Evolutionary conservation across 352 stramenopile genomes (phyloP).

Genomic region (Globisporangium megalacanthum): DNA sequence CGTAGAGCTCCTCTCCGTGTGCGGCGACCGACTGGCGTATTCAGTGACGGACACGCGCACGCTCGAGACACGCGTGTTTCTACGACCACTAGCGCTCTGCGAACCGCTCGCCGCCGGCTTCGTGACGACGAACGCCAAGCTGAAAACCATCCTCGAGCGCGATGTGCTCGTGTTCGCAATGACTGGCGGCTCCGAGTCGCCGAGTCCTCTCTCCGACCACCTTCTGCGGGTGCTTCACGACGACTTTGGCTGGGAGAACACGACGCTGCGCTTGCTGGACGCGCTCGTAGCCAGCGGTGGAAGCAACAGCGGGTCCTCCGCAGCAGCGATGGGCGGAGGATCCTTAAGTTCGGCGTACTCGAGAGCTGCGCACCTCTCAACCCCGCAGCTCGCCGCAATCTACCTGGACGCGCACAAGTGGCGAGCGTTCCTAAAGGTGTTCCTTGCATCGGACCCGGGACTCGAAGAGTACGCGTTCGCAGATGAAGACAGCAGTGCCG

Average conservation of each 20-base stretch:
- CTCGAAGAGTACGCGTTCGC: conserved; percentile 68
- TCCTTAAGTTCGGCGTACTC: conserved; percentile 27
- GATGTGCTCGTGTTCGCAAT: conserved; percentile 52
- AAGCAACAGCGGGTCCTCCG: conserved; percentile 1
- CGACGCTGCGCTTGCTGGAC: conserved; percentile 39
- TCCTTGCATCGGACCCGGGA: conserved; percentile 39
- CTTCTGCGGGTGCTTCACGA: conserved; percentile 43
- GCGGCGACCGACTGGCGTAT: conserved; percentile 54
- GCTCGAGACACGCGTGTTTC: conserved; percentile 26
- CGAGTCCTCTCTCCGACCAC: conserved; percentile 39
- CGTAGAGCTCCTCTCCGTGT: conserved; percentile 35
- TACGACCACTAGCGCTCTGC: conserved; percentile 42
- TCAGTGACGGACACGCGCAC: conserved; percentile 29
- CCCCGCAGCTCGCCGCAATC: conserved; percentile 36
- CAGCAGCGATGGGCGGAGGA: conserved; percentile 2
- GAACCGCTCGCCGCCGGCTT: conserved; percentile 54
- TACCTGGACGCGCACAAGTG: conserved; percentile 49
- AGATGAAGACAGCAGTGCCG: conserved; percentile 25
- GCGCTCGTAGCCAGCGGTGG: conserved; percentile 19
- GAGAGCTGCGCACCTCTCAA: conserved; percentile 32
- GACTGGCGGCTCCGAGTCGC: conserved; percentile 30
- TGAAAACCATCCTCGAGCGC: conserved; percentile 57
- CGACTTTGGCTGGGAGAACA: conserved; percentile 53
- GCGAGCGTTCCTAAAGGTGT: conserved; percentile 47
- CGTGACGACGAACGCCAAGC: conserved; percentile 17